Conservation (phyloP, 1,284 basidiomycete species). For the Cryptococcus sp. region DNA sequence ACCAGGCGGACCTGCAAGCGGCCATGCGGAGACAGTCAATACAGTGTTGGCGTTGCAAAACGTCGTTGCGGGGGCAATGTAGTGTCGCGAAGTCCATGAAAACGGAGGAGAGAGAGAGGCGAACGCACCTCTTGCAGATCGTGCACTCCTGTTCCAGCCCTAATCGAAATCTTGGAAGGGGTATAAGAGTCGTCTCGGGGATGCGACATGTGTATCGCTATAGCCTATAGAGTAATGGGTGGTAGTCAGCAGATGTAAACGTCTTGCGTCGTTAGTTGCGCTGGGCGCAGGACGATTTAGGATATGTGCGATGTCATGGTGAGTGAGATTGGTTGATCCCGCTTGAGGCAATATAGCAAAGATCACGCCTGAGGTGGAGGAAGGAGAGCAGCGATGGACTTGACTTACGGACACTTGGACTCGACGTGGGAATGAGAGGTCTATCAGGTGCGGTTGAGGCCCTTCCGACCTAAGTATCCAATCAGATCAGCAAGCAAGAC, state of each 20-base stretch:
- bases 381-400: not conserved
- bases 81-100: too few species aligned
- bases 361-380: not conserved
- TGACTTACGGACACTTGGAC: constrained; percentile 77
- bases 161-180: constrained; percentile 82
- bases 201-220: constrained; percentile 85
- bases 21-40: too few species aligned
- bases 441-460: constrained; percentile 94
- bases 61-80: too few species aligned
- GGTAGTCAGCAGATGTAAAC: too few species aligned
- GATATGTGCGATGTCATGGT: too few species aligned
- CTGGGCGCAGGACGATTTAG: too few species aligned
- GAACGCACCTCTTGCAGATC: constrained; percentile 78
- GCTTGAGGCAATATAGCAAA: too few species aligned
- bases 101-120: too few species aligned
- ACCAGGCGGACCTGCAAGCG: constrained; percentile 65
- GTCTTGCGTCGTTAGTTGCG: too few species aligned
- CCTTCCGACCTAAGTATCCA: constrained; percentile 78
- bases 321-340: too few species aligned
- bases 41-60: too few species aligned
- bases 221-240: constrained; percentile 63
- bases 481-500: too few species aligned
- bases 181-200: constrained; percentile 95
- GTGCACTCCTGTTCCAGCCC: constrained; percentile 86
- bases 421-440: constrained; percentile 87